Base-by-base conservation (phyloP, 2,329 filamentous ascomycete species). In the Ophiocordyceps camponoti-floridani region DNA sequence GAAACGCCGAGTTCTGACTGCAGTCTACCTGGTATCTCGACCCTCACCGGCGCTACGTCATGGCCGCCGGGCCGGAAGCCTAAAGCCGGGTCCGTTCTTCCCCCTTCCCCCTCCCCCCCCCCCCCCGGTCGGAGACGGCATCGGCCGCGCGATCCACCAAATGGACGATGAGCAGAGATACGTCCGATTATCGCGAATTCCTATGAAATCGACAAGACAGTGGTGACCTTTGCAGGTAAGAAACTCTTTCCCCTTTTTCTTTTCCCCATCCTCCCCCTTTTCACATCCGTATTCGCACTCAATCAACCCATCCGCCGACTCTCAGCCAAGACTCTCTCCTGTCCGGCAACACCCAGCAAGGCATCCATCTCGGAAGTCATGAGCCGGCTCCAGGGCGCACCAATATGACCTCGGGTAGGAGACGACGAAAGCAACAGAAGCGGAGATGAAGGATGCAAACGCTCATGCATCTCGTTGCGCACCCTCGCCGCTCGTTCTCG, bases 401-500 rank as follows among this genome's bases (percentile, higher is more conserved):
- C 23, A 23, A 5, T 5, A 23, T 23, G 23, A 5, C 23, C 23
- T 23, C 23, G 23, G 23, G 23, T 23, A 23, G 23, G 23, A 23
- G 23, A 23, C 23, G 23, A 23, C 5, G 23, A 23, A 3, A 23
- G 23, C 23, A 23, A 23, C 23, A 23, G 5, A 3, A 23, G 23
- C 23, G 23, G 23, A 23, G 23, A 23, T 23, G 23, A 23, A 23
- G 57, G 54, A 1, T 52, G 54, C 47, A 66, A 63, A 43, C 64
- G 59, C 52, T 74, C 70, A 18, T 63, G 62, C 27, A 66, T 61
- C 31, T 71, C 68, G 41, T 62, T 58, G 28, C 62, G 59, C 9
- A 66, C 61, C 26, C 68, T 59, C 16, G 62, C 60, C 7, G 61
- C 54, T 33, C 63, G 66, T 37, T 76, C 71, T 42, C 74, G 69